Evolutionary conservation across 2,329 filamentous ascomycete genomes (phyloP).

Genomic region (Arachnomyces sp.): DNA sequence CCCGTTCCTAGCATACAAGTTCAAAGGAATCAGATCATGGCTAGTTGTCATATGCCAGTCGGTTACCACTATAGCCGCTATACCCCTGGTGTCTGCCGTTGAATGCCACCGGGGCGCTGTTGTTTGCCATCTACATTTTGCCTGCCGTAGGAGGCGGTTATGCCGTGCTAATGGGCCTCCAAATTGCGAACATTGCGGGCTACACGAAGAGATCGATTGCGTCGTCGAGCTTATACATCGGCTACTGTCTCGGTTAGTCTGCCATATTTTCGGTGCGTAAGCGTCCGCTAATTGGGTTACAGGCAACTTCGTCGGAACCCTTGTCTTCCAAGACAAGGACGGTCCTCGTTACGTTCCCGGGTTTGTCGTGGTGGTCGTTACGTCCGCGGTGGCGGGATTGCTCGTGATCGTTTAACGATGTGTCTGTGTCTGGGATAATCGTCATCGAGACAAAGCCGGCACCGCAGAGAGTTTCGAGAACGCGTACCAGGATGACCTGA

Average conservation of each 20-base stretch:
- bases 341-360: slow-evolving; percentile 34
- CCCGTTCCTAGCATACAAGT: slow-evolving; percentile 36
- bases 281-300: too few relatives aligned
- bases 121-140: slow-evolving; percentile 46
- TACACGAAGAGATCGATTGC: slow-evolving; percentile 46
- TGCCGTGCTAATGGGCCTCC: slow-evolving; percentile 44
- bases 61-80: slow-evolving; percentile 34
- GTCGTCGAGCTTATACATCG: slow-evolving; percentile 44
- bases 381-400: slow-evolving; percentile 25
- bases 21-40: slow-evolving; percentile 27
- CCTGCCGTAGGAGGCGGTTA: slow-evolving; percentile 41
- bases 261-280: too few relatives aligned
- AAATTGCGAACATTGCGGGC: slow-evolving; percentile 46
- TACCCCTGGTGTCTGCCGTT: slow-evolving; percentile 41
- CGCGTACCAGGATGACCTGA: slow-evolving; percentile 47
- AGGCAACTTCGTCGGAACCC: slow-evolving; percentile 40
- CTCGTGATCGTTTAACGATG: too few relatives aligned
- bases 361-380: slow-evolving; percentile 33
- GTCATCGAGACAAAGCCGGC: slow-evolving; percentile 35
- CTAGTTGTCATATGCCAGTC: slow-evolving; percentile 35
- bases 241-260: slow-evolving; percentile 43
- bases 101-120: slow-evolving; percentile 34
- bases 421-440: slow-evolving; percentile 40
- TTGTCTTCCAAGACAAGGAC: slow-evolving; percentile 35
- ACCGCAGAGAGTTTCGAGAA: slow-evolving; percentile 44